Base-by-base conservation (phyloP, 1,284 basidiomycete species). In the Schizophyllum commune region DNA sequence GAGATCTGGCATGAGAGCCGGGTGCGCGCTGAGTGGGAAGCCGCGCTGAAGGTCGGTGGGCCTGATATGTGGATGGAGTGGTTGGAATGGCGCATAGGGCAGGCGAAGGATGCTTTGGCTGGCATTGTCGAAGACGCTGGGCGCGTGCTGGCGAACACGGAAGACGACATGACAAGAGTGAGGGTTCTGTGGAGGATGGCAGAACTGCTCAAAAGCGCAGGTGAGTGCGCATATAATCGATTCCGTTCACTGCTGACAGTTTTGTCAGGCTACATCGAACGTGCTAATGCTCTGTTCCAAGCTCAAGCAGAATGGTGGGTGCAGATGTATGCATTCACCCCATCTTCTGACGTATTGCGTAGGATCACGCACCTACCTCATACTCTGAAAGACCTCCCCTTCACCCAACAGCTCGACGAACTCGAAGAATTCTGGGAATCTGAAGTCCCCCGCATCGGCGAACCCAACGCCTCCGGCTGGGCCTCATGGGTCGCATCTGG, bases 401-500 rank as follows among this genome's bases (percentile, higher is more conserved):
- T 84, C 39, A 73, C 80, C 21, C 68, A 65, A 4, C 79, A 79
- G 57, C 72, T 91, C 1, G 77, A 81, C 61, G 73, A 78, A 13
- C 75, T 92, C 4, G 88, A 90, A 72, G 82, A 83, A 59, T 92
- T 88, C 67, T 92, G 89, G 89, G 89, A 92, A 58, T 83, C 85
- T 1, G 89, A 90, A 72, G 73, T 73, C 9, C 82, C 83, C 11
- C 83, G 88, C 19, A 66, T 84, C 15, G 88, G 89, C 32, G 89
- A 92, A 68, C 68, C 72, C 1, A 73, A 74, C 58, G 81, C 88
- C 13, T 75, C 70, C 61, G 88, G 89, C 21, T 90, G 89, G 88
- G 75, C 76, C 13, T 63, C 72, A 22, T 91, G 88, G 88, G 69
- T 79, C 39, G 68, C 75, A 7, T 72, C 76, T 22, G 77, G 77